Conservation (phyloP, 2,329 filamentous ascomycete genomes). For the Phialocephala subalpina region DNA sequence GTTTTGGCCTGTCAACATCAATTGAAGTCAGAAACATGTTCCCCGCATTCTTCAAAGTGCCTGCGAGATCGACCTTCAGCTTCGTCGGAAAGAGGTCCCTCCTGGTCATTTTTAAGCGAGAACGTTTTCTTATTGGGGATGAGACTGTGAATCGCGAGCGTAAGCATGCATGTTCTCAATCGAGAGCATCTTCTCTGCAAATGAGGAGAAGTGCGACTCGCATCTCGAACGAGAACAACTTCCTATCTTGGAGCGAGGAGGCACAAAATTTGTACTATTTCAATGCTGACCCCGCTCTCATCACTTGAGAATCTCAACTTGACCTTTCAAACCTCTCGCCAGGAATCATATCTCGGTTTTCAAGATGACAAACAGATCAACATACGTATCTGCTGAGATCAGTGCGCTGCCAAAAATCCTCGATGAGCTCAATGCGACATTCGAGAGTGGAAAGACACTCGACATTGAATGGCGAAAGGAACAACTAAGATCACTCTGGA, state of each 20-base stretch:
- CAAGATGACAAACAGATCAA: not conserved
- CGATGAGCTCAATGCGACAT: not conserved
- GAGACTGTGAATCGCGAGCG: not conserved
- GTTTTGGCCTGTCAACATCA: too few relatives aligned
- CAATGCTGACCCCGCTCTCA: too few relatives aligned
- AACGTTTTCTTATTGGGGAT: not conserved
- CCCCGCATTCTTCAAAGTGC: too few relatives aligned
- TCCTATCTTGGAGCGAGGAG: not conserved
- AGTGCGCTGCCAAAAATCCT: not conserved
- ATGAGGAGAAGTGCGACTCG: too few relatives aligned
- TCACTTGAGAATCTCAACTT: not conserved
- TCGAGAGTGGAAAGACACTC: not conserved
- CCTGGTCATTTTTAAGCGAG: too few relatives aligned
- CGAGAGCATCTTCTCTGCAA: not conserved
- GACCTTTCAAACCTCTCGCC: not conserved
- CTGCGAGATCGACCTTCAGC: too few relatives aligned
- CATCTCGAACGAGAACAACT: too few relatives aligned
- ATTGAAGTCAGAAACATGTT: too few relatives aligned
- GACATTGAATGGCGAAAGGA: conserved; percentile 2
- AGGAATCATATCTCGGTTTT: not conserved
- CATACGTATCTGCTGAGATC: not conserved
- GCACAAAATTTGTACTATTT: not conserved
- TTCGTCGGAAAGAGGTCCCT: not conserved
- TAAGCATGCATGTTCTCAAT: not conserved
- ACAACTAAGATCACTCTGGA: not conserved